phyloP scores from a whole-genome alignment of 495 filamentous ascomycete species.

The Xylaria longipes region DNA sequence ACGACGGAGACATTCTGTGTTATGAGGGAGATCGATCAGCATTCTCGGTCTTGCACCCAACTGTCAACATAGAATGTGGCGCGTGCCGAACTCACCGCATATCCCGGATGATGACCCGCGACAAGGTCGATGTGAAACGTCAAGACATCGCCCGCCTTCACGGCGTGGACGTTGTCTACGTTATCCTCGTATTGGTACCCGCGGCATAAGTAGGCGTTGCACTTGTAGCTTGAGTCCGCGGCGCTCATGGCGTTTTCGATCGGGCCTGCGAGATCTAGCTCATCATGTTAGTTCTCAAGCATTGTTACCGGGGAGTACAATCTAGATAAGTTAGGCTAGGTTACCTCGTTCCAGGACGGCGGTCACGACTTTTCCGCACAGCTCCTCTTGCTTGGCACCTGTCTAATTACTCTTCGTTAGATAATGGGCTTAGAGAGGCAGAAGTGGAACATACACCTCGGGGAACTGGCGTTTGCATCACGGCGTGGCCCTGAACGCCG shows the following conservation, averaged over 20 bases:
- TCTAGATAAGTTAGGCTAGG: too few species aligned
- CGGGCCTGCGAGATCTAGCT: conserved; percentile 15
- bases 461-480: conserved; percentile 15
- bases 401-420: conserved; percentile 12
- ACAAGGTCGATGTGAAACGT: conserved; percentile 24
- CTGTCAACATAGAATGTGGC: too few species aligned
- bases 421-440: neutral
- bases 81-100: conserved; percentile 8
- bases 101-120: conserved; percentile 25
- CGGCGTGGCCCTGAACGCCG: conserved; percentile 17
- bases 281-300: neutral
- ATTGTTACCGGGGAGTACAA: too few species aligned
- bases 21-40: neutral
- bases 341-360: conserved; percentile 19
- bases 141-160: conserved; percentile 17
- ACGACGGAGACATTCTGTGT: conserved; percentile 24
- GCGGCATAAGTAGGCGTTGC: conserved; percentile 25
- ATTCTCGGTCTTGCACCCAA: too few species aligned
- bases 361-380: conserved; percentile 6
- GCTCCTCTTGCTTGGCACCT: conserved; percentile 22
- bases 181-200: conserved; percentile 27
- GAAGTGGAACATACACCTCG: conserved; percentile 11
- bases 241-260: conserved; percentile 22
- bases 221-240: conserved; percentile 16
- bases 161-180: conserved; percentile 20